A percentile compares a stretch with the other conserved stretches of the same genome.
phyloP scores from a whole-genome alignment of 164 flowering plant genomes.

The Magnolia changhungtana region DNA sequence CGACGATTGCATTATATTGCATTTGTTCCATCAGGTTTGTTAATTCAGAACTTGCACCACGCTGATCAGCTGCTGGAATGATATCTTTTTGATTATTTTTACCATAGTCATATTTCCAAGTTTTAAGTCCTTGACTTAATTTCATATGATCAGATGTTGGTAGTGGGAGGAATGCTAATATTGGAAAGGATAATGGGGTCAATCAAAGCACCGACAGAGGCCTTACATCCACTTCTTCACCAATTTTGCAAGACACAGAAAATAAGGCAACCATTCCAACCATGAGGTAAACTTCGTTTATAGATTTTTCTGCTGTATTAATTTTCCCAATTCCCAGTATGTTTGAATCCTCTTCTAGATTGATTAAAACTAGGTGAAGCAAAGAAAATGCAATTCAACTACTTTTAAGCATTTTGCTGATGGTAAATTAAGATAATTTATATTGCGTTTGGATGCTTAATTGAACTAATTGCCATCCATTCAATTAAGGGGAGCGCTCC shows the following conservation, averaged over 20 bases:
- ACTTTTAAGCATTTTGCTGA: background rate
- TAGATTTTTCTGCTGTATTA: background rate
- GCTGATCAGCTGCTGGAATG: too few relatives aligned
- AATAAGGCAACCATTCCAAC: constrained; percentile 31
- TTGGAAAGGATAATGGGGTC: constrained; percentile 51
- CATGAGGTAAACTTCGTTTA: constrained; percentile 30
- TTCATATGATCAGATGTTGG: constrained; percentile 46
- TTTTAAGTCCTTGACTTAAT: constrained; percentile 9
- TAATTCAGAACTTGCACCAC: background rate
- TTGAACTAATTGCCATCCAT: too few relatives aligned
- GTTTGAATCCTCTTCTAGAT: background rate
- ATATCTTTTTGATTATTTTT: background rate
- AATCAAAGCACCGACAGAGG: constrained; percentile 29
- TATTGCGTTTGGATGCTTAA: too few relatives aligned
- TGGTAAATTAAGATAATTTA: too few relatives aligned
- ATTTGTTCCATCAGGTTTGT: too few relatives aligned
- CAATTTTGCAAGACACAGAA: constrained; percentile 39
- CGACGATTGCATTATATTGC: too few relatives aligned
- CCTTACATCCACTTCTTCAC: constrained; percentile 19
- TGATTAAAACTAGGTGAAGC: background rate
- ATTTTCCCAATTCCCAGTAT: background rate
- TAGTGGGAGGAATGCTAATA: constrained; percentile 41
- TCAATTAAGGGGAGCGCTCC: too few relatives aligned
- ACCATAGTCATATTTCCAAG: background rate
- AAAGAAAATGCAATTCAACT: background rate